Evolutionary conservation across 163 green algal species (phyloP), one percentile per base, ranked within the genome.

Genomic region (Scenedesmus sp.): DNA sequence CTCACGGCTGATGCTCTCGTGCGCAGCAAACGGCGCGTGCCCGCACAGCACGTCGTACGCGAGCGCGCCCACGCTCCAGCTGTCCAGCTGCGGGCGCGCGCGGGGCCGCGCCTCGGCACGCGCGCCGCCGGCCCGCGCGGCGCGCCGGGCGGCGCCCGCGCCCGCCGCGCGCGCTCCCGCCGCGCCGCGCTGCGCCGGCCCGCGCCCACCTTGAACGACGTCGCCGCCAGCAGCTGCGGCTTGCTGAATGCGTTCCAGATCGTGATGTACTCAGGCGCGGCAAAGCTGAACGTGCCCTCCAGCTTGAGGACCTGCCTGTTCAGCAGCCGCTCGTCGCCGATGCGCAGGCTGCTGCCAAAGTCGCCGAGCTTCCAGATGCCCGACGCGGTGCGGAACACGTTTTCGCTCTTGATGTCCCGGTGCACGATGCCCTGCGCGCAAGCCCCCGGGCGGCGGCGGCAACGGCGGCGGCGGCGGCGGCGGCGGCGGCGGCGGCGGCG

Each of bases 21-120:
- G 63, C 28, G 31, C 15, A 28, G 75, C 75, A 77, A 96, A 96
- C 34, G 92, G 92, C 1, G 90, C 87, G 11, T 47, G 48, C 20
- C 92, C 92, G 62, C 89, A 92, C 20, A 96, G 86, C 65, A 95
- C 92, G 77, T 96, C 91, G 74, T 94, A 96, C 20, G 81, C 88
- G 63, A 96, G 81, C 54, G 93, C 89, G 26, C 90, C 90, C 11
- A 93, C 64, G 28, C 66, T 87, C 90, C 90, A 94, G 54, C 93
- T 81, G 81, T 95, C 92, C 22, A 94, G 84, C 63, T 86, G 82
- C 63, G 48, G n/a, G 31, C 58, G 33, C n/a, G 63, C 44, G 48
- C 9, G 24, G 34, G 65, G 69, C 45, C 29, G 56, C 1, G 28
- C 26, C 6, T 9, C 3, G 18, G 15, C 48, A 57, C 48, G 48